Percentiles rank a stretch among this genome's conserved stretches.
phyloP scores from a whole-genome alignment of 192 early-diverging fungal species.

The Allomyces javanicus region DNA sequence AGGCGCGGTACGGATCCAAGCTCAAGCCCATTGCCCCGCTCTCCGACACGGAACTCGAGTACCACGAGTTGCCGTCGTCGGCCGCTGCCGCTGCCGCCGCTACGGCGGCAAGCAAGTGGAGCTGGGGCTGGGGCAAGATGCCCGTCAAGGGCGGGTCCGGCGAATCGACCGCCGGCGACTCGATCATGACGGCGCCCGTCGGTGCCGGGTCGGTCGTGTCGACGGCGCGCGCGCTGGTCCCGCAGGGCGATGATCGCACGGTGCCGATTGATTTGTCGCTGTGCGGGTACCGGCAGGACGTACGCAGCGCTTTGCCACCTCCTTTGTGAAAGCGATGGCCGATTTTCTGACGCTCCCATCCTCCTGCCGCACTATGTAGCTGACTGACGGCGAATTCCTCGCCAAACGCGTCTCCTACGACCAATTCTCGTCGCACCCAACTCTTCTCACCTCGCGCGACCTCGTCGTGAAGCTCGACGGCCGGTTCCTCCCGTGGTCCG shows the following conservation, averaged over 20 bases:
- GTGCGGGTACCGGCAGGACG: not conserved
- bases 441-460: slow-evolving; percentile 11
- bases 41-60: slow-evolving; percentile 44
- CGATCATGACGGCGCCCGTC: slow-evolving; percentile 1
- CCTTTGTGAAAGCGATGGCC: no score
- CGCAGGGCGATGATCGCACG: not conserved
- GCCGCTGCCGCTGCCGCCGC: not conserved
- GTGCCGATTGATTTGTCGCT: not conserved
- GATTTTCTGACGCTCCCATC: no score
- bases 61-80: not conserved
- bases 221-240: no score
- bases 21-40: slow-evolving; percentile 11
- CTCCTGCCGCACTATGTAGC: no score
- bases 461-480: slow-evolving; percentile 14
- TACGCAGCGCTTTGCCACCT: not conserved
- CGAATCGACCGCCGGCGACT: not conserved
- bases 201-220: no score
- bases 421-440: slow-evolving; percentile 12
- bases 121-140: slow-evolving; percentile 53
- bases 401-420: slow-evolving; percentile 10
- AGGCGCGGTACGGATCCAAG: not conserved
- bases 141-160: slow-evolving; percentile 23
- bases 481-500: slow-evolving; percentile 38
- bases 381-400: not conserved
- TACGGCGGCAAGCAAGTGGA: slow-evolving; percentile 25